Evolutionary conservation across 805 yeast species (phyloP), one percentile per base, ranked within the genome.

Genomic region (Metschnikowia shivogae): DNA sequence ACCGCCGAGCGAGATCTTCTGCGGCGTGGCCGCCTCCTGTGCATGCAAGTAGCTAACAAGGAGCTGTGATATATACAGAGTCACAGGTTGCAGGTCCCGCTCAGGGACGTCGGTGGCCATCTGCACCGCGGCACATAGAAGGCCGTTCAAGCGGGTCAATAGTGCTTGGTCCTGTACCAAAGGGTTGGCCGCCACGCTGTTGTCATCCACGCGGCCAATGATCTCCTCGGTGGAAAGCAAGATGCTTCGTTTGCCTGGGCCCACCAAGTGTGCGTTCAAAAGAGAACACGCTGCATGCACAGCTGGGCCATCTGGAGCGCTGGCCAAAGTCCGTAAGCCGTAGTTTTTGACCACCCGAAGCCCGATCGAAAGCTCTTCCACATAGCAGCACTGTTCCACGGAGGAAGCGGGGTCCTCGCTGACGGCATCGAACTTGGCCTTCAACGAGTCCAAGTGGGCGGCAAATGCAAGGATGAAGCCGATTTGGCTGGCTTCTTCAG

Each of bases 381-480:
- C 51, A 42, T 45, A 44, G 30, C 51, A 49, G 14, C 56, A 44
- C 30, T 55, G 52, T 20, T 56, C 62, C 30, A 52, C 52, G 37
- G 52, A 36, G 44, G 52, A 57, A 20, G 42, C 42, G 12, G 47
- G 46, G 9, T 44, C 46, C 13, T 44, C 54, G 13, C 52, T 44
- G 11, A 44, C 33, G 5, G 36, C 32, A 38, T 38, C 31, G 32
- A 46, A 30, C 12, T 17, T 19, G 11, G 30, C 19, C 34, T 51
- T 58, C 31, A 60, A 47, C 8, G 48, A 35, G n/a, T 36, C 44
- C 36, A 64, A 42, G 30, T 62, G 63, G 22, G 53, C 54, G 31
- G 54, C 49, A 30, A 63, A 34, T 1, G 65, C 68, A 42, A 59
- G 42, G 22, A 57, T 54, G 39, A 61, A 59, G 3, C 65, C 67